Evolutionary conservation across 2,329 filamentous ascomycete genomes (phyloP).

Genomic region (Cylindrodendrum hubeiense): DNA sequence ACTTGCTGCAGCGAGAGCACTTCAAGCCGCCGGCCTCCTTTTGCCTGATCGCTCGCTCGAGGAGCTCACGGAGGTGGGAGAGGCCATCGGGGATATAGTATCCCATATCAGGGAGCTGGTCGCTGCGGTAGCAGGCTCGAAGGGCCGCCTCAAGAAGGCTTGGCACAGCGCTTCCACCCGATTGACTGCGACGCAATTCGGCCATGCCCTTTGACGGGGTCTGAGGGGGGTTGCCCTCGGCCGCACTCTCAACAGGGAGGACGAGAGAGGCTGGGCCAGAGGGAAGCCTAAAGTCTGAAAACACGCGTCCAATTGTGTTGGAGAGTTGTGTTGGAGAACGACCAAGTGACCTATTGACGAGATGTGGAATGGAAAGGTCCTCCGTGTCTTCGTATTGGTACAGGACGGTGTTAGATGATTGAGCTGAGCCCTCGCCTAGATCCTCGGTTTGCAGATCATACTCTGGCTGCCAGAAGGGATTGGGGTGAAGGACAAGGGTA

Average conservation of each 20-base stretch:
- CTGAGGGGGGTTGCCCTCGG: conserved; percentile 20
- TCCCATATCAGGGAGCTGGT: conserved; percentile 57
- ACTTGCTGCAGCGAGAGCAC: conserved; percentile 65
- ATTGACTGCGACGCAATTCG: conserved; percentile 26
- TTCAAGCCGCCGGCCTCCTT: conserved; percentile 61
- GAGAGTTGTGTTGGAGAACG: conserved; percentile 49
- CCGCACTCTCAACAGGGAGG: conserved; percentile 38
- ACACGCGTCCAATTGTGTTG: conserved; percentile 44
- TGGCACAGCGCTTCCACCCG: conserved; percentile 53
- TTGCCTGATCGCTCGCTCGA: conserved; percentile 55
- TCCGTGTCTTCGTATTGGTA: conserved; percentile 24
- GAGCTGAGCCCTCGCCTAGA: not conserved
- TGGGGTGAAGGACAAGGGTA: conserved; percentile 70
- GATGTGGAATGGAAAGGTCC: conserved; percentile 23
- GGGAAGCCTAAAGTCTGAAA: conserved; percentile 49
- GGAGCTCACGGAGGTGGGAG: conserved; percentile 53
- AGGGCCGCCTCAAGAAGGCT: conserved; percentile 66
- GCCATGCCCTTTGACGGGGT: conserved; percentile 13
- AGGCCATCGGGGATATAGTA: conserved; percentile 58
- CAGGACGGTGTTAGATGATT: conserved; percentile 17
- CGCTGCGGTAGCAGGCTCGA: conserved; percentile 58
- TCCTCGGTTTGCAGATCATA: conserved; percentile 15
- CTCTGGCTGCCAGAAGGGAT: conserved; percentile 67
- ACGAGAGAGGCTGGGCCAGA: conserved; percentile 30
- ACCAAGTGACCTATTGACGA: conserved; percentile 44